These are phyloP conservation scores for Paulownia fortunei DNA, from an alignment of 257 asterid species.

Conservation along the genomic window DNA sequence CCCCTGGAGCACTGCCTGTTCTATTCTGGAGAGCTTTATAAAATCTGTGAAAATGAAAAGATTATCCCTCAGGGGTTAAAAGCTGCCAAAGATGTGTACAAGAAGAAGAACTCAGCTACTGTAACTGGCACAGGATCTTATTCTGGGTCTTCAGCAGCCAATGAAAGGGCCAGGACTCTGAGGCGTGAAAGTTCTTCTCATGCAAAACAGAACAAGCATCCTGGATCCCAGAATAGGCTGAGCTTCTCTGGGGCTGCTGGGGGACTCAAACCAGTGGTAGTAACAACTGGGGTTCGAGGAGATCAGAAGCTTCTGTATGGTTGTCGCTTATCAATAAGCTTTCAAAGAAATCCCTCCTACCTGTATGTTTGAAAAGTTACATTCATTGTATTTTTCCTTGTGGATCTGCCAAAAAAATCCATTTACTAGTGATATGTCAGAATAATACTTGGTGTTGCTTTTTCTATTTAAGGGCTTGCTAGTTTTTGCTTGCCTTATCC, in stretches of 20 bases:
- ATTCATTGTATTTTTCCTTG: slow-evolving; percentile 13
- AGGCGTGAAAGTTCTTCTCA: slow-evolving; percentile 46
- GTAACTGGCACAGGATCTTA: slow-evolving; percentile 52
- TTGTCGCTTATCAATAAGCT: slow-evolving; percentile 79
- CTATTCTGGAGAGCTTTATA: slow-evolving; percentile 91
- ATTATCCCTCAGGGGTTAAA: slow-evolving; percentile 83
- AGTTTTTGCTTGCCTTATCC: slow-evolving; percentile 11
- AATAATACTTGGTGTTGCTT: slow-evolving; percentile 14
- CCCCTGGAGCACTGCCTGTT: slow-evolving; percentile 97
- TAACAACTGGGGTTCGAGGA: slow-evolving; percentile 65
- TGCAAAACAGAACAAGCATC: slow-evolving; percentile 58
- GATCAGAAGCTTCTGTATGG: slow-evolving; percentile 93
- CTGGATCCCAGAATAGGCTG: slow-evolving; percentile 48
- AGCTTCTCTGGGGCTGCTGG: slow-evolving; percentile 50
- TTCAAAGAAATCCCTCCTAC: slow-evolving; percentile 80
- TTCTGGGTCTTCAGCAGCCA: slow-evolving; percentile 56
- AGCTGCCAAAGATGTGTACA: slow-evolving; percentile 81
- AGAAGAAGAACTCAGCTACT: slow-evolving; percentile 57
- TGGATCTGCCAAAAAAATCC: slow-evolving; percentile 4
- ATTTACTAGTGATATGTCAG: slow-evolving; percentile 16
- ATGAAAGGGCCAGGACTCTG: slow-evolving; percentile 47
- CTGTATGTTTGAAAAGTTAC: slow-evolving; percentile 60
- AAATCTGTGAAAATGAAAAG: slow-evolving; percentile 85
- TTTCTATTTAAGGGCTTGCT: slow-evolving; percentile 15
- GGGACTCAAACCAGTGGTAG: slow-evolving; percentile 56